Evolutionary conservation across 2,329 filamentous ascomycete genomes (phyloP).

Genomic region (Colletotrichum sp.): DNA sequence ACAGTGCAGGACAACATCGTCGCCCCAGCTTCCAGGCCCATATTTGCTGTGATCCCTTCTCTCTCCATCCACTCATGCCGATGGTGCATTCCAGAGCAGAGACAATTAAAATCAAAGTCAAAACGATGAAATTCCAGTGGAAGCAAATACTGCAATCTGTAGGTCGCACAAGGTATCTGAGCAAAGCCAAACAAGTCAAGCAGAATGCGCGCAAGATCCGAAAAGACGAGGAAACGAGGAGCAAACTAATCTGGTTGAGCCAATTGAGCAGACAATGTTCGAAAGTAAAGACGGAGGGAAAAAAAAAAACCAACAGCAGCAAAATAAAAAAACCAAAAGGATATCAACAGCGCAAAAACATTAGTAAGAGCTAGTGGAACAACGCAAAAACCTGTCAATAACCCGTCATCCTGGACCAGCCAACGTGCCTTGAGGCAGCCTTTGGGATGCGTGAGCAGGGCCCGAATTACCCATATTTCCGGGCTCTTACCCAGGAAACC

Average conservation of each 20-base stretch:
- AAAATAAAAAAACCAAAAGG: conserved; percentile 22
- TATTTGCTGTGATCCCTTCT: not conserved
- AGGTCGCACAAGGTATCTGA: conserved; percentile 68
- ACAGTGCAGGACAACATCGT: not conserved
- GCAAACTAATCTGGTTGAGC: conserved; percentile 1
- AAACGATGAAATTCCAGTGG: conserved; percentile 7
- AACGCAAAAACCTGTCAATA: conserved; percentile 35
- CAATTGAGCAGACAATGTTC: conserved; percentile 19
- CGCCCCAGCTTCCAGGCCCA: not conserved
- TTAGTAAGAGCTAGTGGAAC: conserved; percentile 40
- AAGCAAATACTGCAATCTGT: conserved; percentile 37
- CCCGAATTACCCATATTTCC: conserved; percentile 34
- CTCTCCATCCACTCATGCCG: not conserved
- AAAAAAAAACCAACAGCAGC: conserved; percentile 22
- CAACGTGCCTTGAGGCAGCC: conserved; percentile 49
- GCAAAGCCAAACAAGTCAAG: conserved; percentile 26
- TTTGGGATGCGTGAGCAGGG: conserved; percentile 46
- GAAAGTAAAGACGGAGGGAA: not conserved
- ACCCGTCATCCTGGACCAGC: conserved; percentile 56
- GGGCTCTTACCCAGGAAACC: conserved; percentile 33
- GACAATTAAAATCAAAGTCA: not conserved
- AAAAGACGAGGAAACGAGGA: conserved; percentile 23
- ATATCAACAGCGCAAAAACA: conserved; percentile 22
- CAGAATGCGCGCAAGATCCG: not conserved
- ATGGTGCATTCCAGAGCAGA: conserved; percentile 5